Percentiles rank a stretch among this genome's conserved stretches.
These are phyloP conservation scores for Eucalyptus tenuipes DNA, from an alignment of 345 rosid species.

Conservation along the genomic window DNA sequence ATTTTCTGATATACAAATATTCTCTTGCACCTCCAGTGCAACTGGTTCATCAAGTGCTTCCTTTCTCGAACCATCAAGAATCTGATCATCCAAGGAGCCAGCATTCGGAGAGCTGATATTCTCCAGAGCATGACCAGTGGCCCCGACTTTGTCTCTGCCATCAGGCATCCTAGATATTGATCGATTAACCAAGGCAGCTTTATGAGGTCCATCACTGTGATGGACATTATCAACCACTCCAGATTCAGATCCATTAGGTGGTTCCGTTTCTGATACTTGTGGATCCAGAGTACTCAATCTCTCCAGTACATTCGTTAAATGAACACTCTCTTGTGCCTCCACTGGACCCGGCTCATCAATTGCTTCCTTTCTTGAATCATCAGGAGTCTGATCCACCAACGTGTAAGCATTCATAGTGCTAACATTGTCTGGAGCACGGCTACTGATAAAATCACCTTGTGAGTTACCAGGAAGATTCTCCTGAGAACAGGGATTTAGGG, in stretches of 20 bases:
- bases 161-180: background rate
- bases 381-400: background rate
- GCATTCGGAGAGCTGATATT: slow-evolving; percentile 8
- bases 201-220: background rate
- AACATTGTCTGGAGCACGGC: slow-evolving; percentile 8
- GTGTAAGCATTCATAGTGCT: background rate
- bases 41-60: background rate
- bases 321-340: background rate
- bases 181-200: background rate
- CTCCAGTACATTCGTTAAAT: background rate
- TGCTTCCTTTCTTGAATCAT: background rate
- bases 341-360: background rate
- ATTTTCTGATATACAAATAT: background rate
- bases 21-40: background rate
- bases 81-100: background rate
- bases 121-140: slow-evolving; percentile 7
- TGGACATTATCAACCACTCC: background rate
- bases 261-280: background rate
- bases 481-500: slow-evolving; percentile 3
- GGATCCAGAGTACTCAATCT: background rate
- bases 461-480: background rate
- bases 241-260: background rate
- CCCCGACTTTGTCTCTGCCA: background rate
- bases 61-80: background rate
- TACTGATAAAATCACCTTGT: background rate